Base-by-base conservation (phyloP, 2,329 filamentous ascomycete genomes). In the Colletotrichum higginsianum region DNA sequence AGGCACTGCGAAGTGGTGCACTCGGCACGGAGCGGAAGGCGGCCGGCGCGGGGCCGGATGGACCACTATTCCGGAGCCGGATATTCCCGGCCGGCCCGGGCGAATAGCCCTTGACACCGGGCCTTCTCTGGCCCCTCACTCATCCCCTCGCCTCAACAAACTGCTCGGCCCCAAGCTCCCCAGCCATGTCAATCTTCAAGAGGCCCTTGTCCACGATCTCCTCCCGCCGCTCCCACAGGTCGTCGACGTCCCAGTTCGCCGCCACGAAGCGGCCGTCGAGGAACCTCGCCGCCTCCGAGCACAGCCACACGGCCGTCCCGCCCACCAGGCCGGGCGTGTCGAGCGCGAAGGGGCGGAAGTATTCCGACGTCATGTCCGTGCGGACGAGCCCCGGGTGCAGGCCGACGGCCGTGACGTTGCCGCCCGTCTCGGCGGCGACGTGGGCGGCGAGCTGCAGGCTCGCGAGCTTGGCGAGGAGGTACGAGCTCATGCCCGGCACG, bases 181-280 rank as follows among this genome's bases (percentile, higher is more conserved):
- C 71, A 23, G 12, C 23, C 18, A 72, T n/a, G 15, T 63, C 52
- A 16, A 72, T 42, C 42, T 66, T 52, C 60, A 72, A 4, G 49
- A 72, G 46, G 2, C 61, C 55, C 15, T 30, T 49, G 21, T 58
- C 57, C 13, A 42, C 26, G 16, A 72, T 69, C 50, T 74, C 72
- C n/a, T 49, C 46, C 8, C 46, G 38, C 23, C 61, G 3, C 60
- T 66, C 69, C 16, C 49, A 38, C 42, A 82, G 57, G 74, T 82
- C 81, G 15, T 79, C 75, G 2, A 80, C 78, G 67, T 82, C 80
- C 81, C 81, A 82, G 67, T 82, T 82, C 1, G 78, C 77, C 66
- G 75, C 73, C 1, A 82, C 71, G 58, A 79, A 79, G n/a, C 77
- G 75, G 6, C 79, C 77, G 53, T 74, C 79, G 16, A 83, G 71